Conservation (phyloP, 2,329 filamentous ascomycete genomes). For the Diaporthe humulicola region DNA sequence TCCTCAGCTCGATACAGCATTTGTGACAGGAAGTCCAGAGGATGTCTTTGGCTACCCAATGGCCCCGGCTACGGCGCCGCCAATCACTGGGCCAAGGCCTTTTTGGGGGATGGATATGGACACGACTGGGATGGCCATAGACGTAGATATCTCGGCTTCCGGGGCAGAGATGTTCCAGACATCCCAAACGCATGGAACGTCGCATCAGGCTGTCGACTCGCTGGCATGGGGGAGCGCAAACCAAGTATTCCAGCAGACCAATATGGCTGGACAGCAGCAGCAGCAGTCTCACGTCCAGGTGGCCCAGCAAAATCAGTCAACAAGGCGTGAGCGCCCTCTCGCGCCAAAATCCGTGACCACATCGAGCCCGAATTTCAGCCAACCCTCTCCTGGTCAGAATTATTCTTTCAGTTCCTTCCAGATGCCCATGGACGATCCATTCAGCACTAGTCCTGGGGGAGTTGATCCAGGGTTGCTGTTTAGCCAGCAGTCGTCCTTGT, state of each 20-base stretch:
- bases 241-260: constrained; percentile 67
- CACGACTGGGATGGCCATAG: constrained; percentile 35
- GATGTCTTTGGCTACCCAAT: constrained; percentile 73
- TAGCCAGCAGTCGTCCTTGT: constrained; percentile 59
- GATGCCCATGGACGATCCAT: constrained; percentile 63
- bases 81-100: constrained; percentile 56
- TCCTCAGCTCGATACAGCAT: constrained; percentile 58
- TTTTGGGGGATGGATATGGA: constrained; percentile 75
- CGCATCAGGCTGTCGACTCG: constrained; percentile 63
- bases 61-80: constrained; percentile 63
- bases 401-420: constrained; percentile 59
- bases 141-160: constrained; percentile 60
- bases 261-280: constrained; percentile 48
- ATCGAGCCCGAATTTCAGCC: constrained; percentile 49
- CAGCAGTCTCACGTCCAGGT: constrained; percentile 40
- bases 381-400: constrained; percentile 28
- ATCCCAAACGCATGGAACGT: constrained; percentile 41
- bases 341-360: constrained; percentile 63
- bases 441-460: constrained; percentile 61
- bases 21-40: constrained; percentile 58
- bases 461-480: constrained; percentile 73
- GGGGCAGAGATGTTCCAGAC: constrained; percentile 60
- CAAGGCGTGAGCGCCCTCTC: constrained; percentile 59
- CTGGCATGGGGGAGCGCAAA: constrained; percentile 70
- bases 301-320: constrained; percentile 46